These are phyloP conservation scores for Colletotrichum sp. DNA, from an alignment of 2,329 filamentous ascomycete species.

Conservation along the genomic window DNA sequence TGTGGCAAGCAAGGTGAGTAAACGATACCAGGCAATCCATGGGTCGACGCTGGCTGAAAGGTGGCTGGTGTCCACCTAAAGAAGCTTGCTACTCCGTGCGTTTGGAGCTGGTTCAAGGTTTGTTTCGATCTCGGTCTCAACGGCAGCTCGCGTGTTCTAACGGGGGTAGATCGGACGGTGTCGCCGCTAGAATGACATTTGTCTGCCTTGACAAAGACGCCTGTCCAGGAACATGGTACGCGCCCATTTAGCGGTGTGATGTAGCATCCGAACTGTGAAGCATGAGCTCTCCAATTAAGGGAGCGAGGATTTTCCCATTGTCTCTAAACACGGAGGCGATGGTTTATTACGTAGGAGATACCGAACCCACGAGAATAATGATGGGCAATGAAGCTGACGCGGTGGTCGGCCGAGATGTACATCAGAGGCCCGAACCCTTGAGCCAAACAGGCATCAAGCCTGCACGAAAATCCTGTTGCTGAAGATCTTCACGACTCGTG, in stretches of 20 bases:
- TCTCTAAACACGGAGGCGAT: neutral
- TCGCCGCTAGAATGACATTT: conserved; percentile 1
- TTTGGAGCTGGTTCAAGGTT: conserved; percentile 12
- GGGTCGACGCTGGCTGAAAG: neutral
- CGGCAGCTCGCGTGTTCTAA: conserved; percentile 11
- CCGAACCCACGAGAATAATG: neutral
- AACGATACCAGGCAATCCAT: neutral
- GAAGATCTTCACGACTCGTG: conserved; percentile 7
- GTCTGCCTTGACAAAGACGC: neutral
- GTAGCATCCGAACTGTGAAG: neutral
- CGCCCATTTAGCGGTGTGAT: conserved; percentile 9
- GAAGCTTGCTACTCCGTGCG: conserved; percentile 9
- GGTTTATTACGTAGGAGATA: neutral
- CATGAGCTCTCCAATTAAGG: neutral
- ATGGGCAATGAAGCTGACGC: neutral
- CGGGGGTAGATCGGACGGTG: conserved; percentile 11
- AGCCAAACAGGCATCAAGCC: neutral
- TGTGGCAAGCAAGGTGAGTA: neutral
- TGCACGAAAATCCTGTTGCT: neutral
- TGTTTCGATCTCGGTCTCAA: conserved; percentile 16
- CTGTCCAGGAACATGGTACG: neutral
- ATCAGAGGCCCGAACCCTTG: neutral
- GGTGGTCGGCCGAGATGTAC: conserved; percentile 2
- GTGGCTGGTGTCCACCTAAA: neutral
- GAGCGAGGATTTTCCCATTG: neutral